Conservation (phyloP, 805 yeast genomes). For the Candida golubevii region DNA sequence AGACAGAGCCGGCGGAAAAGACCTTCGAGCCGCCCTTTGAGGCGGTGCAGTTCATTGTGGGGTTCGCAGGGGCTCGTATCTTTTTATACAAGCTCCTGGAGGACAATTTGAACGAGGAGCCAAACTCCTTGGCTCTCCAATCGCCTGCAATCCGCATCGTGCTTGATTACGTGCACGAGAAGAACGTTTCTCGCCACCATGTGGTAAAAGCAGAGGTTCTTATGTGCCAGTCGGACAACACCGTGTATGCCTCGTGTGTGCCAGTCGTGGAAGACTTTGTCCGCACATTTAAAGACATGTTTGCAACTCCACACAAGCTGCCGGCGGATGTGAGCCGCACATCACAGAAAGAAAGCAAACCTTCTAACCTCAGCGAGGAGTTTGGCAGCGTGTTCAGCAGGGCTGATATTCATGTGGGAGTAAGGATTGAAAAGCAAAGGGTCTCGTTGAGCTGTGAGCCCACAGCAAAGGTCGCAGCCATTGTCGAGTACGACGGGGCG, state of each 20-base stretch:
- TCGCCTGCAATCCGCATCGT: slow-evolving; percentile 71
- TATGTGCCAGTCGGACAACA: slow-evolving; percentile 69
- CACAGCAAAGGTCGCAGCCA: slow-evolving; percentile 85
- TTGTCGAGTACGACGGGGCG: slow-evolving; percentile 69
- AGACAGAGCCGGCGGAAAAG: neutral
- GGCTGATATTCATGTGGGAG: slow-evolving; percentile 57
- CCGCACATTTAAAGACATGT: slow-evolving; percentile 44
- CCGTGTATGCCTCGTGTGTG: slow-evolving; percentile 67
- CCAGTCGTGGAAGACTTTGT: slow-evolving; percentile 67
- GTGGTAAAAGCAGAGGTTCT: slow-evolving; percentile 47
- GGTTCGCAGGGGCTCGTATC: slow-evolving; percentile 69
- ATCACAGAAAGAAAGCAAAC: neutral
- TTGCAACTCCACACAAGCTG: slow-evolving; percentile 25
- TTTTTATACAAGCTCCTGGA: slow-evolving; percentile 43
- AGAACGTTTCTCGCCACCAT: slow-evolving; percentile 36
- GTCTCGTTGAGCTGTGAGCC: slow-evolving; percentile 88
- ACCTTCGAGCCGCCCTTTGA: slow-evolving; percentile 21
- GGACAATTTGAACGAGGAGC: slow-evolving; percentile 29
- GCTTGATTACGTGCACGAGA: slow-evolving; percentile 46
- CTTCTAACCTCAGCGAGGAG: slow-evolving; percentile 26
- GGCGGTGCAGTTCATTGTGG: slow-evolving; percentile 48
- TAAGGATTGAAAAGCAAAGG: slow-evolving; percentile 68
- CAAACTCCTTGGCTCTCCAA: slow-evolving; percentile 55
- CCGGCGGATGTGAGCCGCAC: neutral
- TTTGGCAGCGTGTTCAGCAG: slow-evolving; percentile 42